Evolutionary conservation across 768 basidiomycete genomes (phyloP).

Genomic region (Lentinula edodes): DNA sequence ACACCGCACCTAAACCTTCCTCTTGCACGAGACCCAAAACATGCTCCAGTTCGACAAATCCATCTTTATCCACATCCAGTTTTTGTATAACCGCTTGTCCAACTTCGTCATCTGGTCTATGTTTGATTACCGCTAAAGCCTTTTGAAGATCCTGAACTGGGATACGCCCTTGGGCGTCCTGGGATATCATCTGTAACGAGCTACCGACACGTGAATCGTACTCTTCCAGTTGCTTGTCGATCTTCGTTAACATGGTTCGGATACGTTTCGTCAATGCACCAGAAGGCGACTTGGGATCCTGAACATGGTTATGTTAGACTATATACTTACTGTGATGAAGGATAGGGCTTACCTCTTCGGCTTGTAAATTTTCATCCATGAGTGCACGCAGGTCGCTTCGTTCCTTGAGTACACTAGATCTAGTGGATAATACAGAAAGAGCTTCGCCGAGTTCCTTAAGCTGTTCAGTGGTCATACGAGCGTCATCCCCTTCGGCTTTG

Average conservation of each 20-base stretch:
- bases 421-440: conserved; percentile 84
- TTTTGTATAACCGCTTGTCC: conserved; percentile 86
- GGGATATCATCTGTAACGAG: conserved; percentile 81
- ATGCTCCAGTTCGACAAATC: conserved; percentile 92
- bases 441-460: conserved; percentile 92
- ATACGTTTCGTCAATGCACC: conserved; percentile 94
- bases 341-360: conserved; percentile 61
- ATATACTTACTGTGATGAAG: not conserved
- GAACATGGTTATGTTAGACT: not conserved
- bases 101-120: conserved; percentile 85
- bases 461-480: conserved; percentile 97
- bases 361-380: conserved; percentile 91
- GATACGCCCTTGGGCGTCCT: conserved; percentile 84
- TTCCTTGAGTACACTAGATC: conserved; percentile 93
- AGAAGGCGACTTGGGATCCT: conserved; percentile 77
- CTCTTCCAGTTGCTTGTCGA: conserved; percentile 86
- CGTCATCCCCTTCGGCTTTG: conserved; percentile 56
- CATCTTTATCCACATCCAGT: conserved; percentile 93
- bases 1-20: conserved; percentile 67
- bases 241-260: conserved; percentile 91
- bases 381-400: conserved; percentile 83
- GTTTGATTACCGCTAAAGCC: conserved; percentile 89
- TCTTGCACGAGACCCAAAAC: conserved; percentile 85
- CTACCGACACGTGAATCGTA: conserved; percentile 87
- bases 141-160: conserved; percentile 85